phyloP scores from a whole-genome alignment of 1,284 basidiomycete genomes.

The Athelia psychrophila region DNA sequence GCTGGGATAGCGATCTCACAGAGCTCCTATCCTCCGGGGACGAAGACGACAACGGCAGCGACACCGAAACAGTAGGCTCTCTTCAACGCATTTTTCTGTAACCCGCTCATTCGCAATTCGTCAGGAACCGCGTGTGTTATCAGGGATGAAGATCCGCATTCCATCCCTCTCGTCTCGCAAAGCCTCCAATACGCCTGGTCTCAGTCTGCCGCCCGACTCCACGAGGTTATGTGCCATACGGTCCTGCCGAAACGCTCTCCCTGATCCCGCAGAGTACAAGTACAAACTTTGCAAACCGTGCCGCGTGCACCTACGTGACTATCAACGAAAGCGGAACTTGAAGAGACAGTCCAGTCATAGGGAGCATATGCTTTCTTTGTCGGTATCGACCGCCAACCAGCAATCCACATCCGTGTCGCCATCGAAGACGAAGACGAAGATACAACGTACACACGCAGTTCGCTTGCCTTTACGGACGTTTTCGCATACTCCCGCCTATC shows the following conservation, averaged over 20 bases:
- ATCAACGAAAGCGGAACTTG: background rate
- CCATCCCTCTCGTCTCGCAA: background rate
- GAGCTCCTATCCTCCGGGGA: background rate
- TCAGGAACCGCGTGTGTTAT: background rate
- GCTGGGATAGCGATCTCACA: background rate
- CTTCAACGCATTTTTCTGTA: background rate
- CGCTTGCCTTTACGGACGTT: background rate
- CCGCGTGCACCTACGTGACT: background rate
- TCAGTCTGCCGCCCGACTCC: background rate
- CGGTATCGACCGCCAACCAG: background rate
- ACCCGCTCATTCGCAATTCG: background rate
- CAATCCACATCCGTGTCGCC: background rate
- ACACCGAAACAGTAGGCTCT: background rate
- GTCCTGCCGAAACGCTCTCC: background rate
- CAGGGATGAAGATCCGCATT: background rate
- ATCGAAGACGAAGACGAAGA: background rate
- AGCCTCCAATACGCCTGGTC: background rate
- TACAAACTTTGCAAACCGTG: background rate
- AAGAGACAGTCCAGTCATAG: background rate
- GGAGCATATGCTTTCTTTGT: background rate
- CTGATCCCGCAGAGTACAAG: background rate
- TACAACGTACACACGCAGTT: background rate
- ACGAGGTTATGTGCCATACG: background rate
- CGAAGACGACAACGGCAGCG: background rate
- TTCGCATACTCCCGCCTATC: background rate